Percentiles rank a stretch among this genome's conserved stretches.
These are phyloP conservation scores for Penicillium diatomitis DNA, from an alignment of 495 filamentous ascomycete genomes.

Conservation along the genomic window DNA sequence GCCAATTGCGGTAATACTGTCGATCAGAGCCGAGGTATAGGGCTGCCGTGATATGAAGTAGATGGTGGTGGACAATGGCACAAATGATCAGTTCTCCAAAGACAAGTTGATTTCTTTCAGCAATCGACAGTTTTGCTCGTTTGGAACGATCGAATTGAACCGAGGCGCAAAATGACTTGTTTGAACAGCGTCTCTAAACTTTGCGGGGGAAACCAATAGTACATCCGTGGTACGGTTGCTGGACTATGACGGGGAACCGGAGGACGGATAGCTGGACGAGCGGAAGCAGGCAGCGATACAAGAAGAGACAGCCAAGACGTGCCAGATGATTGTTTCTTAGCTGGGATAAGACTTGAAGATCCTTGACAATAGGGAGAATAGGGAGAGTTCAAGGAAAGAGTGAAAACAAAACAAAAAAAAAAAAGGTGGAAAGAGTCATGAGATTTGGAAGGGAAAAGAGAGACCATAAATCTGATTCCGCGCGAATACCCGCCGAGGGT, in stretches of 20 bases:
- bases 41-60: constrained; percentile 11
- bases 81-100: neutral
- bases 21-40: constrained; percentile 21
- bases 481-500: constrained; percentile 5
- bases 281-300: constrained; percentile 20
- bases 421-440: neutral
- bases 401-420: neutral
- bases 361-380: no score
- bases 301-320: neutral
- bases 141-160: neutral
- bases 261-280: constrained; percentile 32
- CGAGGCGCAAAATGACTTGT: constrained; percentile 11
- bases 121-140: neutral
- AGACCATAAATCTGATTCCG: no score
- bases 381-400: no score
- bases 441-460: neutral
- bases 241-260: constrained; percentile 33
- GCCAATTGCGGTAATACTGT: constrained; percentile 6
- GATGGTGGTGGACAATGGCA: neutral
- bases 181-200: constrained; percentile 24
- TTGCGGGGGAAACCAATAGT: constrained; percentile 15
- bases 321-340: no score
- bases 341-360: no score
- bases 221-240: neutral
- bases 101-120: neutral